A percentile compares a stretch with the other conserved stretches of the same genome.
Evolutionary conservation across 257 asterid species (phyloP).

Genomic region (Asclepias syriaca): DNA sequence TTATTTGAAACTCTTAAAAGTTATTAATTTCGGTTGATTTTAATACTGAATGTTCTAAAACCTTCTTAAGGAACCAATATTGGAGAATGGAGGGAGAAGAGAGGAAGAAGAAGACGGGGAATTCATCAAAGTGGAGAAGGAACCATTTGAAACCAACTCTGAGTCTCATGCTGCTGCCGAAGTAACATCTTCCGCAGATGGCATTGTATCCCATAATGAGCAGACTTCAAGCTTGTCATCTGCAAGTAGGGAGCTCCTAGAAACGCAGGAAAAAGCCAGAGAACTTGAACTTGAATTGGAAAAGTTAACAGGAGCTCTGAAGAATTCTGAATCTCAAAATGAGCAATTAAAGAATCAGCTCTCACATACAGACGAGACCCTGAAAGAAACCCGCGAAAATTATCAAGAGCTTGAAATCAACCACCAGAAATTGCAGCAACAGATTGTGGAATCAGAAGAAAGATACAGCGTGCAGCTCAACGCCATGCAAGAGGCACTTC

Average conservation of each 20-base stretch:
- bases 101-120: slow-evolving; percentile 84
- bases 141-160: slow-evolving; percentile 37
- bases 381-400: slow-evolving; percentile 35
- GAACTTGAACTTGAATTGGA: slow-evolving; percentile 67
- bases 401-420: slow-evolving; percentile 48
- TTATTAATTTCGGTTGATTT: too few relatives aligned
- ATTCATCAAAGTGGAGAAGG: slow-evolving; percentile 84
- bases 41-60: not conserved
- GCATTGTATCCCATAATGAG: slow-evolving; percentile 20
- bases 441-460: slow-evolving; percentile 50
- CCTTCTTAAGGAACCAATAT: slow-evolving; percentile 10
- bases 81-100: slow-evolving; percentile 37
- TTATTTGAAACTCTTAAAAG: too few relatives aligned
- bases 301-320: slow-evolving; percentile 41
- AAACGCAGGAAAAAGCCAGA: slow-evolving; percentile 61
- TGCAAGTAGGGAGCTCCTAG: slow-evolving; percentile 49
- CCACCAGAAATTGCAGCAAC: slow-evolving; percentile 50
- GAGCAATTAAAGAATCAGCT: slow-evolving; percentile 49
- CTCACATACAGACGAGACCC: slow-evolving; percentile 44
- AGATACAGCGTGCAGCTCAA: slow-evolving; percentile 48
- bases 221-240: slow-evolving; percentile 24
- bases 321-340: slow-evolving; percentile 62
- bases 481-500: slow-evolving; percentile 54
- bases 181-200: slow-evolving; percentile 15
- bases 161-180: slow-evolving; percentile 24